These are phyloP conservation scores for Starmerella khaoyaiensis DNA, from an alignment of 805 yeast genomes.

Conservation along the genomic window DNA sequence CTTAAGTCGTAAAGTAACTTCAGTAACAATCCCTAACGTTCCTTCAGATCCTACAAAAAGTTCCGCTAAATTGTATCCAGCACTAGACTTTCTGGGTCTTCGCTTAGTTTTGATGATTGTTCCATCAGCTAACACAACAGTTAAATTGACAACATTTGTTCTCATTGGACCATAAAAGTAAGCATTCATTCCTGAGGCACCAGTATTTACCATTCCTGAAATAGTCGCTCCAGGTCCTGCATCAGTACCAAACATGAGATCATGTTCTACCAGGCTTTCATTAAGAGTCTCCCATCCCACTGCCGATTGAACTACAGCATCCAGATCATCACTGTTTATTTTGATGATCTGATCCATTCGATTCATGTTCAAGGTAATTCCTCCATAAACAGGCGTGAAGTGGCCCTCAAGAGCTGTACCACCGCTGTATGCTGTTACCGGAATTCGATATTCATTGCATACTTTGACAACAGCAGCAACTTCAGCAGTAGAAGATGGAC, in stretches of 20 bases:
- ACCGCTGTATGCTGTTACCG: conserved; percentile 68
- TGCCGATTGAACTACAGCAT: conserved; percentile 67
- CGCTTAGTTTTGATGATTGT: conserved; percentile 62
- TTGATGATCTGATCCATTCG: conserved; percentile 48
- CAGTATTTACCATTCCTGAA: conserved; percentile 66
- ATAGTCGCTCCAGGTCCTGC: conserved; percentile 85
- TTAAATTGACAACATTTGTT: conserved; percentile 60
- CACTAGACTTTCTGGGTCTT: conserved; percentile 67
- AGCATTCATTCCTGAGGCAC: conserved; percentile 40
- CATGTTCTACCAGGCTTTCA: conserved; percentile 41
- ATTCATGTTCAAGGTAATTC: conserved; percentile 50
- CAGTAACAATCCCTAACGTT: conserved; percentile 44
- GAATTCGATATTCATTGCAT: conserved; percentile 46
- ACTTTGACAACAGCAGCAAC: conserved; percentile 52
- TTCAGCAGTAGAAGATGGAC: conserved; percentile 52
- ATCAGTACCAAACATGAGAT: conserved; percentile 67
- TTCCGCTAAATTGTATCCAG: conserved; percentile 74
- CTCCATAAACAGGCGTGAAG: conserved; percentile 57
- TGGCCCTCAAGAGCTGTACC: conserved; percentile 79
- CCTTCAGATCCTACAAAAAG: conserved; percentile 77
- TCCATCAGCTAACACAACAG: conserved; percentile 79
- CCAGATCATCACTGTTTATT: conserved; percentile 58
- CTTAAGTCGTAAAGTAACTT: conserved; percentile 35
- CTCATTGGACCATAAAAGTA: conserved; percentile 74
- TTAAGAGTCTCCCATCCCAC: conserved; percentile 29